Evolutionary conservation across 495 filamentous ascomycete species (phyloP).

Genomic region (Aspergillus diversus): DNA sequence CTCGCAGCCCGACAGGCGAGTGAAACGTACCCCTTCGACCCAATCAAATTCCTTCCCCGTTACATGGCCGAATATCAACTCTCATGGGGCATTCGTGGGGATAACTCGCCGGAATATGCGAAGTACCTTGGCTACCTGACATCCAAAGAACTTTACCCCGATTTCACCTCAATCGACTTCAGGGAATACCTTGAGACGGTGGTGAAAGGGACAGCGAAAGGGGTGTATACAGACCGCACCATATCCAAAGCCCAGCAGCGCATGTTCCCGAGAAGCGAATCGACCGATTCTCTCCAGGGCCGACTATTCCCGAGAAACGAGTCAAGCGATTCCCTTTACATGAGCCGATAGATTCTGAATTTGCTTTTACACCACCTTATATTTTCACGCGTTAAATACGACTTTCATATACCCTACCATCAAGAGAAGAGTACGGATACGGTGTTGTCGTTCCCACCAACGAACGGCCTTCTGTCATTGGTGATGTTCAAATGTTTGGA

Average conservation of each 20-base stretch:
- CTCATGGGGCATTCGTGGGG: slow-evolving; percentile 56
- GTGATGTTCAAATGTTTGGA: neutral
- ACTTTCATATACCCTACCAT: neutral
- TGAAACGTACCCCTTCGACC: slow-evolving; percentile 52
- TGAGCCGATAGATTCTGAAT: slow-evolving; percentile 35
- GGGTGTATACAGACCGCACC: slow-evolving; percentile 49
- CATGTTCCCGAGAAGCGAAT: slow-evolving; percentile 49
- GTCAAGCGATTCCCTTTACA: slow-evolving; percentile 48
- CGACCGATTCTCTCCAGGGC: slow-evolving; percentile 47
- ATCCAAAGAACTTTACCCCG: slow-evolving; percentile 60
- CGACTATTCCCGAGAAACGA: slow-evolving; percentile 48
- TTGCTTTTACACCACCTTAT: neutral
- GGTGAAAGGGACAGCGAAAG: slow-evolving; percentile 45
- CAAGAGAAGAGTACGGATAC: neutral
- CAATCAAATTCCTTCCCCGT: slow-evolving; percentile 47
- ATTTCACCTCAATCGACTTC: slow-evolving; percentile 47
- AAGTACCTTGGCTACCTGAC: slow-evolving; percentile 62
- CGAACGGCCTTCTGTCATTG: neutral
- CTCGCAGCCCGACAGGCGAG: slow-evolving; percentile 47
- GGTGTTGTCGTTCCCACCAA: neutral
- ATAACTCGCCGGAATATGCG: slow-evolving; percentile 60
- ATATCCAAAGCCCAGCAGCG: slow-evolving; percentile 49
- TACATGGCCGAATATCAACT: slow-evolving; percentile 53
- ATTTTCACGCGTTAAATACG: slow-evolving; percentile 7
- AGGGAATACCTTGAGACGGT: slow-evolving; percentile 47